These are phyloP conservation scores for Eucalyptus polybractea DNA, from an alignment of 345 rosid genomes.

Conservation along the genomic window DNA sequence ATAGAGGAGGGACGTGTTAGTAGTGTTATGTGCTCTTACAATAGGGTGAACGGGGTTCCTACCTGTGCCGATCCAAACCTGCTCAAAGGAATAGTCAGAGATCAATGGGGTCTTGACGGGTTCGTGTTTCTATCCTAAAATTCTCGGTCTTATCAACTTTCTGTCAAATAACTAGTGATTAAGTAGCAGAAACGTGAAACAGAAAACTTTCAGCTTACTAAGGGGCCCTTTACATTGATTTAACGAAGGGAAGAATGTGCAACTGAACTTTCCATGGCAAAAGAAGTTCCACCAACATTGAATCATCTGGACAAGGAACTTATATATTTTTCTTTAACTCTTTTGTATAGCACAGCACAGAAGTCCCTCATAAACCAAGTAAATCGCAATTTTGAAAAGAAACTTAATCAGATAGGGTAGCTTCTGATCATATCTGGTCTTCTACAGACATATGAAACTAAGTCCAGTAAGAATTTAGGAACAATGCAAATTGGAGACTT, in stretches of 20 bases:
- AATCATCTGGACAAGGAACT: background rate
- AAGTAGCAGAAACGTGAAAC: background rate
- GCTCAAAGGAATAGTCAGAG: conserved; percentile 16
- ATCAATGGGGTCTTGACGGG: conserved; percentile 33
- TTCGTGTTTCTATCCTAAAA: background rate
- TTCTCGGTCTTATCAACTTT: background rate
- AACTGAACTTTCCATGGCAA: background rate
- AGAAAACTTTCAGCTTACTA: background rate
- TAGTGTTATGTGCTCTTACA: conserved; percentile 36
- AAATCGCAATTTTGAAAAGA: background rate
- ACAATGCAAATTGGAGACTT: background rate
- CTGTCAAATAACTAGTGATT: background rate
- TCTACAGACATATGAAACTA: background rate
- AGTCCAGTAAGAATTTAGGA: background rate
- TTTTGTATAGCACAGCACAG: background rate
- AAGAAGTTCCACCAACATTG: background rate
- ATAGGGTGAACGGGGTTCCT: conserved; percentile 26
- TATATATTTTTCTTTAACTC: background rate
- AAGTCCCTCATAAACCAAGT: background rate
- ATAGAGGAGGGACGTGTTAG: conserved; percentile 19
- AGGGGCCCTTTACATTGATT: background rate
- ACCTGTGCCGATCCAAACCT: conserved; percentile 22
- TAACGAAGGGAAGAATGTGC: background rate
- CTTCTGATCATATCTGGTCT: background rate
- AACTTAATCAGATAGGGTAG: background rate